phyloP scores from a whole-genome alignment of 169 alveolate genomes.

The Cryptosporidium ubiquitum region DNA sequence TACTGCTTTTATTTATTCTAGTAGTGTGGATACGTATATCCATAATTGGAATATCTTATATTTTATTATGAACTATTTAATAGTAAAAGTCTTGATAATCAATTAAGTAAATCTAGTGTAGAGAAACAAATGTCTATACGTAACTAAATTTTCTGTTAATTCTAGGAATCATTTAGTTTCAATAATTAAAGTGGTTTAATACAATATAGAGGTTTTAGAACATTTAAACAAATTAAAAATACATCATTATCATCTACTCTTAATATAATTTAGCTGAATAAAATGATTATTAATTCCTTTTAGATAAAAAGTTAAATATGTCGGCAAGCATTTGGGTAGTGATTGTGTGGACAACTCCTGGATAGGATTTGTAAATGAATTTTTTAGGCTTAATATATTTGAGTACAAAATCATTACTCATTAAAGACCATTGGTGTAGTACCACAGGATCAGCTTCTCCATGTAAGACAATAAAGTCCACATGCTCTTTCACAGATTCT shows the following conservation, averaged over 20 bases:
- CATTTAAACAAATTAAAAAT: not conserved
- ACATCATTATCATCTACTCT: too few species aligned
- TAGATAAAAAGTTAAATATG: conserved; percentile 29
- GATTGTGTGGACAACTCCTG: conserved; percentile 64
- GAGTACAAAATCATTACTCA: conserved; percentile 18
- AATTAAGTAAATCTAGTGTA: not conserved
- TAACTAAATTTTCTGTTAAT: not conserved
- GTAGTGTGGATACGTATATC: conserved; percentile 44
- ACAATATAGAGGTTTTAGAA: not conserved
- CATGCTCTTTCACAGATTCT: conserved; percentile 17
- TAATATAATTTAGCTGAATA: not conserved
- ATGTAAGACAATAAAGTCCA: conserved; percentile 42
- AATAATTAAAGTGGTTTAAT: not conserved
- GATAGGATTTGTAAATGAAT: conserved; percentile 30
- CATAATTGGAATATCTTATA: conserved; percentile 49
- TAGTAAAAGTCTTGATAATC: not conserved
- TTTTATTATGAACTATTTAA: not conserved
- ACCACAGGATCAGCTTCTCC: conserved; percentile 71
- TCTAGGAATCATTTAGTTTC: not conserved
- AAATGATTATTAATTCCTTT: not conserved
- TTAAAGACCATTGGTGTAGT: conserved; percentile 29
- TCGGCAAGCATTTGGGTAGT: conserved; percentile 18
- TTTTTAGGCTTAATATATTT: conserved; percentile 22
- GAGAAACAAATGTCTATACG: not conserved
- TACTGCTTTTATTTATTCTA: conserved; percentile 7